Evolutionary conservation across 257 asterid species (phyloP), one percentile per base, ranked within the genome.

Genomic region (Solanum appendiculatum): DNA sequence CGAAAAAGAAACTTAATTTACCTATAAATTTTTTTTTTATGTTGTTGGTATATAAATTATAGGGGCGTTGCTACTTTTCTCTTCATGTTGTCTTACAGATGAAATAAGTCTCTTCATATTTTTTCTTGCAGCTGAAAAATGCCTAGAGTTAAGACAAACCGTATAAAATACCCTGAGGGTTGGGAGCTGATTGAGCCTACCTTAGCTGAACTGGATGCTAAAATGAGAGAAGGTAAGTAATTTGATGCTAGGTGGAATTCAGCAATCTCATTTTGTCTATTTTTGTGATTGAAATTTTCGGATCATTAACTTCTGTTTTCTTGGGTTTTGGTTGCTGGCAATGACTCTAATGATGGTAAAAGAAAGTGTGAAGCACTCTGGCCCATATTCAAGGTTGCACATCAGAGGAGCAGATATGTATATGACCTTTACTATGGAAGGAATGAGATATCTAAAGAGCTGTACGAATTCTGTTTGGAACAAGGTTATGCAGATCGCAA

Each of bases 141-240:
- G 99, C 99, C 99, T 9, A 96, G 93, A 92, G 97, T 96, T 92
- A 93, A 93, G 94, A 96, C 99, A 11, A 96, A 90, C 87, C 91
- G 97, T 69, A 93, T 94, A 66, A 92, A 92, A 78, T 93, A 92
- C 87, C 99, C 98, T 1, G 95, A 93, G 86, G 99, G 99, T 23
- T 96, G 99, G 98, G 98, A 96, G 88, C 88, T 96, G 90, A 95
- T 96, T 87, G 99, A 96, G 87, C 99, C 99, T 31, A 96, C 98
- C 21, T 94, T 96, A 27, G 90, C 40, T 83, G 99, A 96, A 80
- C 91, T 96, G 16, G 98, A 94, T 90, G 97, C 94, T 25, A 95
- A 94, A 89, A 96, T 96, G 98, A 94, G 99, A 92, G 99, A 96
- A 94, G 98, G 98, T 95, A 18, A 66, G 42, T 27, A 27, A 60